Evolutionary conservation across 208 protist genomes (phyloP).

Genomic region (Naegleria lovaniensis): DNA sequence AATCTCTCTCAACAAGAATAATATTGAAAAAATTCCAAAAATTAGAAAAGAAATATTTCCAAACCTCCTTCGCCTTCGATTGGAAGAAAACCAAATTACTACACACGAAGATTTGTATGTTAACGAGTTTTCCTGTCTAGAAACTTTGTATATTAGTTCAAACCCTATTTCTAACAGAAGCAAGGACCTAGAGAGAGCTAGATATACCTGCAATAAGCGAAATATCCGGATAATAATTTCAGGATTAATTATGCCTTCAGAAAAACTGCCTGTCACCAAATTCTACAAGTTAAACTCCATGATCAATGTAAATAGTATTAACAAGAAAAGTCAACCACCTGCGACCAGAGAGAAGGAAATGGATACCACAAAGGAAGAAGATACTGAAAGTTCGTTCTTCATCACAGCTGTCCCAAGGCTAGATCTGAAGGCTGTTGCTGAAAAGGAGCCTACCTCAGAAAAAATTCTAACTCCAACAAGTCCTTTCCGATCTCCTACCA

Average conservation of each 20-base stretch:
- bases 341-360: background rate
- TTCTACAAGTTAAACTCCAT: background rate
- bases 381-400: background rate
- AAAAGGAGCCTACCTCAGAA: background rate
- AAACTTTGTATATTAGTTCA: background rate
- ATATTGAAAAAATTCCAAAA: background rate
- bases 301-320: background rate
- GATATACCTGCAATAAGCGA: background rate
- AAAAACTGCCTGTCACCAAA: background rate
- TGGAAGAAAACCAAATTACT: background rate
- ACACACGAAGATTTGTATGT: background rate
- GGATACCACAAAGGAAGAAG: background rate
- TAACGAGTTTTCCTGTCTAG: background rate
- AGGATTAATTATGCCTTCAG: background rate
- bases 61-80: background rate
- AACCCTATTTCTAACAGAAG: background rate
- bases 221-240: background rate
- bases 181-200: background rate
- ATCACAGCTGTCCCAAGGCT: background rate
- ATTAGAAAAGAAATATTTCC: background rate
- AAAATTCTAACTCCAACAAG: background rate
- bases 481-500: background rate
- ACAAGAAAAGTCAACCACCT: background rate
- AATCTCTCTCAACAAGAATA: background rate
- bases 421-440: background rate